Base-by-base conservation (phyloP, 1,284 basidiomycete species). In the Marasmius tenuissimus region DNA sequence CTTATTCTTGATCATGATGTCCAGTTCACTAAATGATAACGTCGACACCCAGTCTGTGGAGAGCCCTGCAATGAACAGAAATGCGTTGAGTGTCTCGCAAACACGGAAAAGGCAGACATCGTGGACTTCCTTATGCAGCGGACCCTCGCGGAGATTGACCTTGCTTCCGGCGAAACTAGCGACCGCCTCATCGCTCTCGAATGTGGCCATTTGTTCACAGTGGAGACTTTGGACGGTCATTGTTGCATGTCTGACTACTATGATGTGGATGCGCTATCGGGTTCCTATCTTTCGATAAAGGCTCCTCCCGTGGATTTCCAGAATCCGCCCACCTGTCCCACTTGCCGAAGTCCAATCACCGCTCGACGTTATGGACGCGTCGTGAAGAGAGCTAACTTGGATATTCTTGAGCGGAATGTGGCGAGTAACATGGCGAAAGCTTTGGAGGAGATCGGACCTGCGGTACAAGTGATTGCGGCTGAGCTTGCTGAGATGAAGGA, bases 131-230 rank as follows among this genome's bases (percentile, higher is more conserved):
- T 91, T 62, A 70, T 89, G 73, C 76, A 81, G 42, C 75, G 81
- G 14, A 78, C 78, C 0, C 69, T 91, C 7, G 73, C 65, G 2
- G 87, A 91, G 0, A 68, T 89, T 20, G 72, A 81, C 7, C 70
- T 74, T 0, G 74, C 78, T n/a, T 63, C 68, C 8, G 77, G 73
- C 3, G 73, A 75, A 1, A 58, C 85, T 51, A 81, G 84, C 64
- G 81, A 86, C 49, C 73, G 84, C 5, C 68, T 88, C 22, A 87
- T 92, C 66, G 89, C 85, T 22, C 77, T 79, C 0, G 75, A 74
- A 16, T 92, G 90, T 66, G 67, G 81, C 0, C 90, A 92, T 68
- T 73, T 82, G 0, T 92, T 92, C 71, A 91, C 90, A 0, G 83
- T 90, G 5, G 88, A 89, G 69, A 87, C 87, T 0, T 76, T 92